phyloP scores from a whole-genome alignment of 768 basidiomycete species.

The Russula sp. region DNA sequence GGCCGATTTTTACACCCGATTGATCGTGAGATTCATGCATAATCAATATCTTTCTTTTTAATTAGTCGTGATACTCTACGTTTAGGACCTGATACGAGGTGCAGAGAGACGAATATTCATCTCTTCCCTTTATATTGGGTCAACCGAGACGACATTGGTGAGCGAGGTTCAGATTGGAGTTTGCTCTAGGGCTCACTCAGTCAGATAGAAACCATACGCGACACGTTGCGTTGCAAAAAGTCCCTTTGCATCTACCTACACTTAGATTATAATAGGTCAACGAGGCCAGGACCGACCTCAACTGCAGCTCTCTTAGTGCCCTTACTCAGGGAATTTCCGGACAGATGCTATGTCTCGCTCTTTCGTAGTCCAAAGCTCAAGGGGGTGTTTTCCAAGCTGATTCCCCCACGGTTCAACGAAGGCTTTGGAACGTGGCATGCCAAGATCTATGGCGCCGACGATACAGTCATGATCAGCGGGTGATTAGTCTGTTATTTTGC shows the following conservation, averaged over 20 bases:
- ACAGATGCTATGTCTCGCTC: slow-evolving; percentile 67
- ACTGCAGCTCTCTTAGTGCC: slow-evolving; percentile 64
- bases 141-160: slow-evolving; percentile 72
- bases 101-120: slow-evolving; percentile 79
- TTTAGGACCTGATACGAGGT: slow-evolving; percentile 65
- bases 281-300: slow-evolving; percentile 64
- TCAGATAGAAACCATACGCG: slow-evolving; percentile 65
- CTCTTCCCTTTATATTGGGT: slow-evolving; percentile 85
- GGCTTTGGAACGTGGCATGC: slow-evolving; percentile 99
- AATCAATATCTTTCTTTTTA: neutral
- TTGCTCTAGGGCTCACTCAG: neutral
- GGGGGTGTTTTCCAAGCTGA: slow-evolving; percentile 62
- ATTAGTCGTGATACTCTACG: neutral
- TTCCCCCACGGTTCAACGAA: slow-evolving; percentile 93
- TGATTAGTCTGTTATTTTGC: slow-evolving; percentile 35
- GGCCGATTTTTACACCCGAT: slow-evolving; percentile 8
- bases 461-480: slow-evolving; percentile 92
- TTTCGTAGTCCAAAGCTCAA: slow-evolving; percentile 84
- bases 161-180: slow-evolving; percentile 26
- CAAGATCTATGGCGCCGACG: slow-evolving; percentile 90
- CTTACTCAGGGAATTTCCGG: slow-evolving; percentile 61
- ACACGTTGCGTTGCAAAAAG: slow-evolving; percentile 51
- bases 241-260: slow-evolving; percentile 61
- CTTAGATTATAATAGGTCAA: slow-evolving; percentile 75
- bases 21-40: slow-evolving; percentile 14